phyloP scores from a whole-genome alignment of 2,329 filamentous ascomycete genomes.

The Proliferodiscus dingleyae region DNA sequence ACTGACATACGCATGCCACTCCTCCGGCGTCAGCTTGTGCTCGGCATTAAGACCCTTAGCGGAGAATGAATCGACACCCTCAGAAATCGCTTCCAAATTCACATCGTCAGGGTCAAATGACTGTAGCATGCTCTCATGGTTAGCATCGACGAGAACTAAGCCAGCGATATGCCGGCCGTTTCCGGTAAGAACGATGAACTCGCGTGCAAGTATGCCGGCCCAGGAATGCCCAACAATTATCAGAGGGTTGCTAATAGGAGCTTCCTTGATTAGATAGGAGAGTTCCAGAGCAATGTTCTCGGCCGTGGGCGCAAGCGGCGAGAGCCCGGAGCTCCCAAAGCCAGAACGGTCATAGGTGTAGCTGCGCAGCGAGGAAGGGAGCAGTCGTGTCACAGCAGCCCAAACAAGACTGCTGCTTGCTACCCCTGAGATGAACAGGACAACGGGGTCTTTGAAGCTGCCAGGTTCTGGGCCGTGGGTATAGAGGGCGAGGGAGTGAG shows the following conservation, averaged over 20 bases:
- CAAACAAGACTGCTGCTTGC: conserved; percentile 7
- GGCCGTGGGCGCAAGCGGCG: conserved; percentile 12
- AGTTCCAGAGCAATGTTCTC: conserved; percentile 20
- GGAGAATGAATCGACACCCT: conserved; percentile 4
- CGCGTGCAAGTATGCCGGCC: conserved; percentile 11
- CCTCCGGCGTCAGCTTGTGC: conserved; percentile 13
- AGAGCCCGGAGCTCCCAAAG: conserved; percentile 10
- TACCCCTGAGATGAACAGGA: conserved; percentile 11
- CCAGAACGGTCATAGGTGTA: conserved; percentile 21
- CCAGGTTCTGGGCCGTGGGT: conserved; percentile 9
- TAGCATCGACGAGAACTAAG: conserved; percentile 20
- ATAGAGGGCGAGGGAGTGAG: conserved; percentile 18
- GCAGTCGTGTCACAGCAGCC: conserved; percentile 13
- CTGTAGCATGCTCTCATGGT: conserved; percentile 16
- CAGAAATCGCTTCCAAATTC: conserved; percentile 3
- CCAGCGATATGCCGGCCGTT: conserved; percentile 11
- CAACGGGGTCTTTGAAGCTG: conserved; percentile 5
- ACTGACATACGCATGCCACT: conserved; percentile 10
- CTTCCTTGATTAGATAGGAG: conserved; percentile 9
- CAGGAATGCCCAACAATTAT: conserved; percentile 21
- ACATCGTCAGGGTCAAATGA: conserved; percentile 11
- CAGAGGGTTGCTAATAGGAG: conserved; percentile 8
- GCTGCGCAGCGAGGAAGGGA: conserved; percentile 6
- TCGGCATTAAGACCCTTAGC: not conserved
- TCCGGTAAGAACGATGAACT: conserved; percentile 12